Evolutionary conservation across 1,139 yeast species (phyloP), one percentile per base, ranked within the genome.

Genomic region (Blastobotrys proliferans): DNA sequence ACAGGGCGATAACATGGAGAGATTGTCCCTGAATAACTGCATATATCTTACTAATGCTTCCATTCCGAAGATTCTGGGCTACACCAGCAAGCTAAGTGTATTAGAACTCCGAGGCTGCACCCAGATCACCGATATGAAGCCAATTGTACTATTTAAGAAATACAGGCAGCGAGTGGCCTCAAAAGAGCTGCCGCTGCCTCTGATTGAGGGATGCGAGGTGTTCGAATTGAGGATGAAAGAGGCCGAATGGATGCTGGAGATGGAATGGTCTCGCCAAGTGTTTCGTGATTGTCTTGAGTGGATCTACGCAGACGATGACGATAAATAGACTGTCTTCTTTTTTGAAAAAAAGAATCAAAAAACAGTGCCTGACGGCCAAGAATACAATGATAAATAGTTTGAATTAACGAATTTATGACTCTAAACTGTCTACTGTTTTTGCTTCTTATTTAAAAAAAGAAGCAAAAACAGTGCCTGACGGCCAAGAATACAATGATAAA

Each of bases 1-100:
- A 48, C 74, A 84, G 46, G 83, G 85, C 27, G 58, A 60, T 2
- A 56, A 66, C 3, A 58, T 90, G 4, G 79, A 79, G 55, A 71
- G 97, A 43, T 67, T 90, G 29, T 83, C 95, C 10, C 62, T 90
- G 36, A 90, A 90, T 63, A 81, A 82, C 55, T 90, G 97, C 61
- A 70, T 72, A 20, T 62, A 66, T 35, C 62, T 90, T 33, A 77
- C 88, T 16, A 77, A 88, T 60, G 72, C 71, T 42, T 79, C 90
- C 6, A 61, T 88, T 6, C 87, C 94, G 4, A 67, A 73, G 32
- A 72, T 83, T 1, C 64, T 87, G 21, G 73, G 73, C 34, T 76
- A 76, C 52, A 73, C 85, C 45, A 77, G 78, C 3, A 70, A 71
- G 40, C 62, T 90, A 40, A 72, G 81, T 2, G 97, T 90, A 4